phyloP scores from a whole-genome alignment of 2,329 filamentous ascomycete genomes.

The Fusarium sp. region DNA sequence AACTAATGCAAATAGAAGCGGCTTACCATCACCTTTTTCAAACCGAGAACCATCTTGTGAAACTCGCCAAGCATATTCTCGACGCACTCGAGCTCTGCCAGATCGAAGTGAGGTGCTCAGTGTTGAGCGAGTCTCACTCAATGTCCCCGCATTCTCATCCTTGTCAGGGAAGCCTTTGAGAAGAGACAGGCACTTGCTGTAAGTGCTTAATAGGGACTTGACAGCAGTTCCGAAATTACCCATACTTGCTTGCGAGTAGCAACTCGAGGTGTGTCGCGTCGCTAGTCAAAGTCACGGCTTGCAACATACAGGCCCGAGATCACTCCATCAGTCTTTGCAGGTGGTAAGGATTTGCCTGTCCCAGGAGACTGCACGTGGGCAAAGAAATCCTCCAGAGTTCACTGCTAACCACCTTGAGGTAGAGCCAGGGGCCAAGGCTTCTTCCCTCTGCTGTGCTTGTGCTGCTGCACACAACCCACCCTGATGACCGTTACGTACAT shows the following conservation, averaged over 20 bases:
- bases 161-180: constrained; percentile 50
- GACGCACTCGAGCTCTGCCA: constrained; percentile 53
- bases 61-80: constrained; percentile 54
- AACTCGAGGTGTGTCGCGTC: neutral
- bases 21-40: constrained; percentile 59
- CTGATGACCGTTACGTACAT: constrained; percentile 20
- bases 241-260: constrained; percentile 28
- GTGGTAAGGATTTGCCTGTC: constrained; percentile 5
- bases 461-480: neutral
- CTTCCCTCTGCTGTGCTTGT: neutral
- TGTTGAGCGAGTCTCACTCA: constrained; percentile 35
- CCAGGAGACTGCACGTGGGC: constrained; percentile 35
- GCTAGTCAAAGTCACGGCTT: constrained; percentile 10
- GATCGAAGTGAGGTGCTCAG: constrained; percentile 51
- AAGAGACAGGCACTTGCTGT: constrained; percentile 56
- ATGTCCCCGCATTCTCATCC: constrained; percentile 28
- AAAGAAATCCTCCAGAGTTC: constrained; percentile 1
- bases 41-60: constrained; percentile 54
- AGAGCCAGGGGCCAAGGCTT: neutral
- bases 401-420: neutral
- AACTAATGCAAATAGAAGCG: neutral
- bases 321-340: constrained; percentile 25
- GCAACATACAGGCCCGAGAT: neutral
- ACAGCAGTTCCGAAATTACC: constrained; percentile 56
- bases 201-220: constrained; percentile 57